Conservation (phyloP, 1,284 basidiomycete species). For the Apiotrichum montevideense region DNA sequence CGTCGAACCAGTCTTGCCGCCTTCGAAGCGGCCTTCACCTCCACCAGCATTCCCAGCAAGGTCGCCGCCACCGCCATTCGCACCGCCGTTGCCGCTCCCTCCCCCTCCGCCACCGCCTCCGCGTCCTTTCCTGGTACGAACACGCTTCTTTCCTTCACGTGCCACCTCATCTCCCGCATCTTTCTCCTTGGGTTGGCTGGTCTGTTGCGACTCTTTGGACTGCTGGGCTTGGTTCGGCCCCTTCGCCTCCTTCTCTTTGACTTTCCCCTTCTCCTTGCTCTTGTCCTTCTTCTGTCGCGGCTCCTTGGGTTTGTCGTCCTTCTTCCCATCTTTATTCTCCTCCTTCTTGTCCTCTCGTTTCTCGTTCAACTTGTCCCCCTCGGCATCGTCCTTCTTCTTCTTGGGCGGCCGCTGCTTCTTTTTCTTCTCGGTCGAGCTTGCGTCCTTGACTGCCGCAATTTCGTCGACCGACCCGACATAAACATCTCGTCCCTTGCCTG, state of each 20-base stretch:
- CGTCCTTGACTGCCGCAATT: conserved; percentile 4
- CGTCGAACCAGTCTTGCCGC: background rate
- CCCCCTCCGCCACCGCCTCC: conserved; percentile 1
- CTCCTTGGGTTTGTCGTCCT: conserved; percentile 2
- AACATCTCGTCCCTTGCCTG: conserved; percentile 39
- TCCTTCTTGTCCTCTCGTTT: background rate
- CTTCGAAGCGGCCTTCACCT: background rate
- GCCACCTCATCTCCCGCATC: background rate
- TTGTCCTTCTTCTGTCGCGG: conserved; percentile 8
- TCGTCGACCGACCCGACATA: conserved; percentile 16
- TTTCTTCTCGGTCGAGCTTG: conserved; percentile 1
- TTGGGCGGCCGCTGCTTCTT: background rate
- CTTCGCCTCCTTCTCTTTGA: background rate
- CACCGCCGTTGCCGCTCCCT: background rate
- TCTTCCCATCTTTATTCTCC: too few relatives aligned
- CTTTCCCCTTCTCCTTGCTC: background rate
- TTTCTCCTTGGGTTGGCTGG: background rate
- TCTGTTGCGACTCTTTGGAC: background rate
- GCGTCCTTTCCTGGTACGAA: background rate
- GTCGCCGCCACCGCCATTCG: background rate
- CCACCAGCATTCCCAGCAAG: background rate
- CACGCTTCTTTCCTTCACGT: background rate
- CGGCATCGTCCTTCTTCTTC: conserved; percentile 8
- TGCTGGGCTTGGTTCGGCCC: conserved; percentile 2
- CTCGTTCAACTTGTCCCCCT: conserved; percentile 2